Conservation (phyloP, 768 basidiomycete genomes). For the Strobilomyces confusus region DNA sequence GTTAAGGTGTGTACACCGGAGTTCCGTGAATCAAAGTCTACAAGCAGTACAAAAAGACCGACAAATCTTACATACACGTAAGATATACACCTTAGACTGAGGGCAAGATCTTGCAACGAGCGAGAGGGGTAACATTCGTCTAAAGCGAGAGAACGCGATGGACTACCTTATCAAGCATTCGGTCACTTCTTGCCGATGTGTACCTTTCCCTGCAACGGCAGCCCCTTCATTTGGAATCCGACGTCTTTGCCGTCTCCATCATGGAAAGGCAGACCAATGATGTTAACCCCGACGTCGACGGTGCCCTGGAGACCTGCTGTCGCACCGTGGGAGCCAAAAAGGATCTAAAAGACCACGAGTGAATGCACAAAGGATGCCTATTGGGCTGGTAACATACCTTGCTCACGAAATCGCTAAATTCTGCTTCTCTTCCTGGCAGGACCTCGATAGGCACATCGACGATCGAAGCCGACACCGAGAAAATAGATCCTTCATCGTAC, state of each 20-base stretch:
- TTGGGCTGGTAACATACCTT: conserved; percentile 48
- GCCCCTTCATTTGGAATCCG: conserved; percentile 55
- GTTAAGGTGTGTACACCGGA: neutral
- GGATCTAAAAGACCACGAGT: conserved; percentile 42
- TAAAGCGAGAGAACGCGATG: neutral
- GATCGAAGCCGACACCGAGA: conserved; percentile 60
- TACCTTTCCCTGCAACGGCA: conserved; percentile 68
- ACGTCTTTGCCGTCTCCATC: conserved; percentile 33
- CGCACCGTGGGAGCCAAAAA: conserved; percentile 63
- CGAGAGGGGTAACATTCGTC: neutral
- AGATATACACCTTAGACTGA: conserved; percentile 12
- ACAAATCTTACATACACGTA: conserved; percentile 5
- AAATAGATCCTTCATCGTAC: conserved; percentile 50
- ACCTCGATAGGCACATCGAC: conserved; percentile 74
- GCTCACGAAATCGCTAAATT: conserved; percentile 71
- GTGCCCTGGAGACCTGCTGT: conserved; percentile 64
- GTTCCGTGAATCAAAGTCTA: conserved; percentile 14
- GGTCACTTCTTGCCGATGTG: conserved; percentile 55
- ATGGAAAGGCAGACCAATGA: conserved; percentile 57
- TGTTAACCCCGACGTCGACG: conserved; percentile 54
- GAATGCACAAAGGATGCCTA: neutral
- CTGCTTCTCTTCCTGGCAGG: conserved; percentile 69
- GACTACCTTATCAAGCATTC: neutral
- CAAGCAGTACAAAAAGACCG: conserved; percentile 13
- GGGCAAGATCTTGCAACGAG: conserved; percentile 3